These are phyloP conservation scores for Ophiosphaerella narmari DNA, from an alignment of 2,329 filamentous ascomycete genomes.

Conservation along the genomic window DNA sequence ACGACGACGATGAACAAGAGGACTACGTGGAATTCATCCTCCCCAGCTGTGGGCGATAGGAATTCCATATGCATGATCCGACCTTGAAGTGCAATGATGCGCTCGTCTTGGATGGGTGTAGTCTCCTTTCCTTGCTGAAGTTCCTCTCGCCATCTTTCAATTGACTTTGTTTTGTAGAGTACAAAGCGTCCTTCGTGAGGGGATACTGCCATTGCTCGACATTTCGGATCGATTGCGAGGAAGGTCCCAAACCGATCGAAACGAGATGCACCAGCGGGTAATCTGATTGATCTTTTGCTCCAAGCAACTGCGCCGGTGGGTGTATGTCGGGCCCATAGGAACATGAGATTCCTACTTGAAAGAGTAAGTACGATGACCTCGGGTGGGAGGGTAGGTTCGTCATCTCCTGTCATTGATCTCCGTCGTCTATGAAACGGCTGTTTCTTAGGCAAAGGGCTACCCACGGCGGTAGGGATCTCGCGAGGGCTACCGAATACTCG, in stretches of 20 bases:
- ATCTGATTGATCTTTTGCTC: constrained; percentile 61
- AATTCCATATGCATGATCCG: constrained; percentile 92
- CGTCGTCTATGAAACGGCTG: constrained; percentile 15
- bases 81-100: constrained; percentile 54
- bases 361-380: constrained; percentile 80
- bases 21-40: constrained; percentile 72
- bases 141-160: constrained; percentile 57
- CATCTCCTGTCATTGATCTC: constrained; percentile 24
- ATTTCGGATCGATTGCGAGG: constrained; percentile 77
- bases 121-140: constrained; percentile 48
- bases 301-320: constrained; percentile 61
- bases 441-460: constrained; percentile 22
- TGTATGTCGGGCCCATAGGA: constrained; percentile 67
- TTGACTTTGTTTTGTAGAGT: constrained; percentile 70
- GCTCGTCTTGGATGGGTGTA: constrained; percentile 64
- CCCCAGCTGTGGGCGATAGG: constrained; percentile 70
- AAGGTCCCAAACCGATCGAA: constrained; percentile 64
- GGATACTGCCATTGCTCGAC: constrained; percentile 67
- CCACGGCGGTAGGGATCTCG: constrained; percentile 23
- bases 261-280: constrained; percentile 61
- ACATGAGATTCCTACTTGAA: constrained; percentile 73
- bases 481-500: constrained; percentile 67
- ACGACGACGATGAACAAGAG: constrained; percentile 66
- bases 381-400: constrained; percentile 59
- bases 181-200: constrained; percentile 73